Conservation (phyloP, 2,329 filamentous ascomycete species). For the Arthroderma uncinatum region DNA sequence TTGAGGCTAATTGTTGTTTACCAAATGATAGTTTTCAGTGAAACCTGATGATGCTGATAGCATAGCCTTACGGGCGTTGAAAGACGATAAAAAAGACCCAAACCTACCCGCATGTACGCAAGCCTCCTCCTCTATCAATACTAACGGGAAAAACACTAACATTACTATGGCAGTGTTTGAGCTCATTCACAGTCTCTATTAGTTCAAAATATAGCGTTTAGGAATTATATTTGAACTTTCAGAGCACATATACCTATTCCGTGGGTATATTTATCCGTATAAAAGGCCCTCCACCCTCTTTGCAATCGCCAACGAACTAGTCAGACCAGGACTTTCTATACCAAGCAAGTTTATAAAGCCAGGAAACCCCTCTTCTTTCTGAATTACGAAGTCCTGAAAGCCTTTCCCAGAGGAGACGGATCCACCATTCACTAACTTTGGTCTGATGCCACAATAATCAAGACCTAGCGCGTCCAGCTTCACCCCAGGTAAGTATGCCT, state of each 20-base stretch:
- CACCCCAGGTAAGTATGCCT: conserved; percentile 64
- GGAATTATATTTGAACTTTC: too few species aligned
- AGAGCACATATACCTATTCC: too few species aligned
- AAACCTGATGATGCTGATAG: conserved; percentile 9
- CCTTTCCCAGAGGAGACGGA: conserved; percentile 46
- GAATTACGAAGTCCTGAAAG: conserved; percentile 77
- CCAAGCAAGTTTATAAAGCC: conserved; percentile 86
- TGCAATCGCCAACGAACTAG: conserved; percentile 59
- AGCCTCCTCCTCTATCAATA: neutral
- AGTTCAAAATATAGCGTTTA: neutral
- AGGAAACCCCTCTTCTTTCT: conserved; percentile 61
- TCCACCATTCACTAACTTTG: conserved; percentile 60
- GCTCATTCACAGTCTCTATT: neutral
- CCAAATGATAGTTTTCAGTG: conserved; percentile 11
- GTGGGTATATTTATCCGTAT: conserved; percentile 4
- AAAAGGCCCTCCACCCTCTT: conserved; percentile 15
- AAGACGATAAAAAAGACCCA: conserved; percentile 9
- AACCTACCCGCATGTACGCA: conserved; percentile 11
- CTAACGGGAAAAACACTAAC: neutral
- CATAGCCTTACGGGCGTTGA: conserved; percentile 11
- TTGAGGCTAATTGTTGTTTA: neutral
- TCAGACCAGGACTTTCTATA: conserved; percentile 88
- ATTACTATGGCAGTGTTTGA: neutral
- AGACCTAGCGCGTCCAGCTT: conserved; percentile 55
- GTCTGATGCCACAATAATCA: conserved; percentile 86